These are phyloP conservation scores for Candida ulmi DNA, from an alignment of 805 yeast species.

Conservation along the genomic window DNA sequence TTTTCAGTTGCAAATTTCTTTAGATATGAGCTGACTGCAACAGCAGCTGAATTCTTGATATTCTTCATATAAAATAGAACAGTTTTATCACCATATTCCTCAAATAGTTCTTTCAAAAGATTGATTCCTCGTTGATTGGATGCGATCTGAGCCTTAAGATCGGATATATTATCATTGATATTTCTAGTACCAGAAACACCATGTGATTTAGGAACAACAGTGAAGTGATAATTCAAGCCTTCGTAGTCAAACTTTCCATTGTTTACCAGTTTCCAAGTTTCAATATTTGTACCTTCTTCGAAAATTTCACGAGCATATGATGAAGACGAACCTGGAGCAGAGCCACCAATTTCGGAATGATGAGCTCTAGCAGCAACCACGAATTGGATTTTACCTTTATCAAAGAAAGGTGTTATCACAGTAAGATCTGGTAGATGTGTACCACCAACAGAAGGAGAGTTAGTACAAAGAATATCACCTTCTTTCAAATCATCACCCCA, in stretches of 20 bases:
- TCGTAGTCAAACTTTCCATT: constrained; percentile 48
- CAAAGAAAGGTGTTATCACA: constrained; percentile 50
- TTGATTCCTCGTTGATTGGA: constrained; percentile 48
- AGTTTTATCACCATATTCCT: constrained; percentile 37
- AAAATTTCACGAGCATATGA: constrained; percentile 46
- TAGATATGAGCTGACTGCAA: constrained; percentile 35
- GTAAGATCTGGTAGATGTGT: constrained; percentile 49
- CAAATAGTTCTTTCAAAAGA: constrained; percentile 35
- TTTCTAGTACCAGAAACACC: constrained; percentile 55
- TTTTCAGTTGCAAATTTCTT: constrained; percentile 37
- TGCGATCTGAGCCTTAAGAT: constrained; percentile 44
- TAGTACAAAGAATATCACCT: constrained; percentile 40
- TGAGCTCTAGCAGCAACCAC: constrained; percentile 57
- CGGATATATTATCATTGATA: constrained; percentile 46
- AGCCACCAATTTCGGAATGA: constrained; percentile 61
- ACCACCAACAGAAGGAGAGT: constrained; percentile 40
- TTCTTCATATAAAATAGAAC: constrained; percentile 43
- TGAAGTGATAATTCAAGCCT: constrained; percentile 39
- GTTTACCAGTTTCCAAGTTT: constrained; percentile 44
- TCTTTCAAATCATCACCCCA: constrained; percentile 34
- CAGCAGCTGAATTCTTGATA: constrained; percentile 40
- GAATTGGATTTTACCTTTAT: constrained; percentile 40
- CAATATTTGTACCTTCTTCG: constrained; percentile 53
- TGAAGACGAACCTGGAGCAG: constrained; percentile 53
- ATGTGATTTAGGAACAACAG: constrained; percentile 40